Evolutionary conservation across 2,329 filamentous ascomycete genomes (phyloP).

Genomic region (Diaporthe vaccinii): DNA sequence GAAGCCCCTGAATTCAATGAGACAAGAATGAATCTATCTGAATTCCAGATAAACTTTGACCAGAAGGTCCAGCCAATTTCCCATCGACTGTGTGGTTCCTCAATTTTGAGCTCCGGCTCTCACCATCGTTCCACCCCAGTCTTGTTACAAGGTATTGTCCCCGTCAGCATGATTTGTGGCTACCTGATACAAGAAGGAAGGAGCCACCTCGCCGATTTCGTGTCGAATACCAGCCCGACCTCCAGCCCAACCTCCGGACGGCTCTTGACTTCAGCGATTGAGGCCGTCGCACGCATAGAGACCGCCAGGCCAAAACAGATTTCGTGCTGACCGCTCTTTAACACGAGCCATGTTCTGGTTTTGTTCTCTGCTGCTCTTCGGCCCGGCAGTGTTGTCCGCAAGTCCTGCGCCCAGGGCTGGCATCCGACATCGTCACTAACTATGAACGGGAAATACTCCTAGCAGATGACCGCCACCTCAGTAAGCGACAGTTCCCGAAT

Average conservation of each 20-base stretch:
- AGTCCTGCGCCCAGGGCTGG: neutral
- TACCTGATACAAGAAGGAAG: neutral
- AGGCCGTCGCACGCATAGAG: neutral
- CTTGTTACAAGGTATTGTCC: neutral
- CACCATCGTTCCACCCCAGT: no score
- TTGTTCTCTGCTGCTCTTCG: neutral
- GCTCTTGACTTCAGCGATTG: no score
- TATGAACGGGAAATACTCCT: constrained; percentile 17
- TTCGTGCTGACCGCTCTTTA: neutral
- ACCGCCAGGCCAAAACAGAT: no score
- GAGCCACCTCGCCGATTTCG: neutral
- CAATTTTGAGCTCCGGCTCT: neutral
- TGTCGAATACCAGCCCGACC: neutral
- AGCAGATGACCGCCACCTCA: constrained; percentile 7
- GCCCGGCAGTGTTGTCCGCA: neutral
- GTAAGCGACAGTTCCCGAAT: constrained; percentile 7
- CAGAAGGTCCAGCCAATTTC: constrained; percentile 1
- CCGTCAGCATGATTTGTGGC: neutral
- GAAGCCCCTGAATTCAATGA: neutral
- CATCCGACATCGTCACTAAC: constrained; percentile 3
- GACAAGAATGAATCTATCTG: neutral
- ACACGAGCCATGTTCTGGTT: neutral
- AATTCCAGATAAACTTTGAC: constrained; percentile 15
- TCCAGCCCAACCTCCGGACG: no score
- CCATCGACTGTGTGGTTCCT: neutral